Base-by-base conservation (phyloP, 2,329 filamentous ascomycete genomes). In the Pseudogymnoascus verrucosus region DNA sequence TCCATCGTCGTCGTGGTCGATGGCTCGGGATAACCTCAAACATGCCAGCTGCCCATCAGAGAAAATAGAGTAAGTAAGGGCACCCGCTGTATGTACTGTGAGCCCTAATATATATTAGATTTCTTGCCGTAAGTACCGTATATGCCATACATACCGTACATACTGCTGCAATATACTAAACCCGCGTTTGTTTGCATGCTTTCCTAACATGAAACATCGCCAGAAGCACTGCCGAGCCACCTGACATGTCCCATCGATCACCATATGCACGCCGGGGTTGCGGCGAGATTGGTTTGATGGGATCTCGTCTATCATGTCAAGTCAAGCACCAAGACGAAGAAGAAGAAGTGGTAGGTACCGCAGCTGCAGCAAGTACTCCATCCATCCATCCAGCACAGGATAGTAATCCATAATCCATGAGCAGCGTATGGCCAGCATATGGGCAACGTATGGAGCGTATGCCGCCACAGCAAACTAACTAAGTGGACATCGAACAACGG, bases 171-270 rank as follows among this genome's bases (percentile, higher is more conserved):
- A 26, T n/a, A 11, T 31, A 11, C 4, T 16, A 44, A 23, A 8
- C 21, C 5, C 47, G 44, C 47, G 23, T 31, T 54, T 54, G 47
- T 54, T 54, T 54, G 47, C 47, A 54, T 31, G 11, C 26, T 16
- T 16, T 14, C 47, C 21, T 10, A 51, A 54, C 47, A 54, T 54
- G 47, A 54, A 54, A 54, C 47, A 54, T 8, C 26, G 47, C 47
- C 47, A 31, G 26, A 54, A 26, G 47, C 47, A 54, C 47, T 54
- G 47, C 47, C 47, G 47, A 54, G 47, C 47, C 47, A 54, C 47
- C 47, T 54, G 47, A 54, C 44, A 51, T 51, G 44, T 51, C 44
- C 44, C 47, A 54, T 54, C 47, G 47, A 54, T 54, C 47, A 31
- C 23, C 47, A 54, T 31, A 54, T 54, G 47, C 47, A 31, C 14